Base-by-base conservation (phyloP, 1,284 basidiomycete genomes). In the Leccinum subfulvum region DNA sequence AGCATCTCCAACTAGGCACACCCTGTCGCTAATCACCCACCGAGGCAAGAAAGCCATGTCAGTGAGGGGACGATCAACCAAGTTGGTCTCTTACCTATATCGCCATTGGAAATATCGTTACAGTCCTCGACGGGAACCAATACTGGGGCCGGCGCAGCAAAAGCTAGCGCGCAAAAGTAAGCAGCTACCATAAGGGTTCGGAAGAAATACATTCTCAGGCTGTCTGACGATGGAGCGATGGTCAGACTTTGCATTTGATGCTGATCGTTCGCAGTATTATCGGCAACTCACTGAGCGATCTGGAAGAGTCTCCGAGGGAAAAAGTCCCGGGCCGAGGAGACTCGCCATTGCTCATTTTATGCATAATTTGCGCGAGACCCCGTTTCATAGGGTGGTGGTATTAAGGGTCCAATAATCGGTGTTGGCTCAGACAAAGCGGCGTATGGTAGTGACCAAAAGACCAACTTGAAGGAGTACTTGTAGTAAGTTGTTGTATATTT, bases 101-200 rank as follows among this genome's bases (percentile, higher is more conserved):
- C 1, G 35, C 14, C 11, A 4, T 54, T 55, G 9, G 9, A 6
- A 9, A 14, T 9, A 1, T 4, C 11, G 14, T 4, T 14, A 33
- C 54, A 57, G 0, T 13, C 26, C 16, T 16, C 13, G 1, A 7
- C 14, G 11, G 21, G 9, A 7, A 0, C 5, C 14, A 10, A 16
- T 9, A 21, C 23, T 33, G 3, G 33, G 8, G 11, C 26, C n/a
- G 51, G 65, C 9, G 56, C 21, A 44, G 66, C 63, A 10, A 57
- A n/a, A 18, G 56, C 30, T 0, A 67, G 30, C 8, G 44, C 30
- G 16, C 28, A 67, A 16, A 67, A 13, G n/a, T 21, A 67, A 28
- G 35, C 16, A 9, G 26, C 14, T 1, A 62, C 18, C 3, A 67
- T 11, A 3, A 65, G 18, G 9, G 44, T 5, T 1, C 3, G 56